A percentile compares a stretch with the other conserved stretches of the same genome.
These are phyloP conservation scores for Phytophthora chlamydospora DNA, from an alignment of 352 stramenopile genomes.

Conservation along the genomic window DNA sequence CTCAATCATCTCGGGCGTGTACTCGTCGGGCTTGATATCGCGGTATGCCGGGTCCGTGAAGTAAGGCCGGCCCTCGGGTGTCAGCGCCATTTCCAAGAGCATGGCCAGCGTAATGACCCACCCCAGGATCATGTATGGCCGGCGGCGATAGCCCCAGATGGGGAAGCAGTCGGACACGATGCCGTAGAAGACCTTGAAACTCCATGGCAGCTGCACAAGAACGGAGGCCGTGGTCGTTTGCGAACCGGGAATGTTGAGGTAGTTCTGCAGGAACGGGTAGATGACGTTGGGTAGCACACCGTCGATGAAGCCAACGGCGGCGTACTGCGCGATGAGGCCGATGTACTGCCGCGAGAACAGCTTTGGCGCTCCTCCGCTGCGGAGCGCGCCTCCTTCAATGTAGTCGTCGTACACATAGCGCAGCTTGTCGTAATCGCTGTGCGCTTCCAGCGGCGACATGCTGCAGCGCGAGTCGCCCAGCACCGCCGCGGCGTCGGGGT, in stretches of 20 bases:
- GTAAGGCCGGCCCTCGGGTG: conserved; percentile 44
- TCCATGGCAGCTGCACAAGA: conserved; percentile 60
- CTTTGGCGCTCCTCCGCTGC: conserved; percentile 42
- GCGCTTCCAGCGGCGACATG: conserved; percentile 33
- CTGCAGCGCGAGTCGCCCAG: conserved; percentile 31
- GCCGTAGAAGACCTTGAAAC: conserved; percentile 69
- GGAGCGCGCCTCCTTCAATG: conserved; percentile 48
- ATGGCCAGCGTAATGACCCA: conserved; percentile 46
- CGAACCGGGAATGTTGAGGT: conserved; percentile 59
- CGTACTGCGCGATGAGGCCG: conserved; percentile 63
- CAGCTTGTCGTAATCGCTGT: conserved; percentile 41
- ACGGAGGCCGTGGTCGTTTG: conserved; percentile 47
- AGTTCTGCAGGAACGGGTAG: conserved; percentile 63
- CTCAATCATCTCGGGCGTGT: conserved; percentile 43
- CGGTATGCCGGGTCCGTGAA: conserved; percentile 41
- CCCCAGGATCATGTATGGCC: conserved; percentile 65
- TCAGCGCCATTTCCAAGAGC: conserved; percentile 48
- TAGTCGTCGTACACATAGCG: conserved; percentile 51
- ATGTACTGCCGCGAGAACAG: conserved; percentile 55
- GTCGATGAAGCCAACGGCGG: conserved; percentile 56
- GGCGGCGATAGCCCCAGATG: conserved; percentile 52
- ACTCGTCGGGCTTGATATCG: conserved; percentile 46
- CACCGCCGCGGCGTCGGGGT: conserved; percentile 28
- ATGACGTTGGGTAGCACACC: conserved; percentile 52
- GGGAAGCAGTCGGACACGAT: conserved; percentile 72